phyloP scores from a whole-genome alignment of 2,329 filamentous ascomycete genomes.

The Sporothrix protearum region DNA sequence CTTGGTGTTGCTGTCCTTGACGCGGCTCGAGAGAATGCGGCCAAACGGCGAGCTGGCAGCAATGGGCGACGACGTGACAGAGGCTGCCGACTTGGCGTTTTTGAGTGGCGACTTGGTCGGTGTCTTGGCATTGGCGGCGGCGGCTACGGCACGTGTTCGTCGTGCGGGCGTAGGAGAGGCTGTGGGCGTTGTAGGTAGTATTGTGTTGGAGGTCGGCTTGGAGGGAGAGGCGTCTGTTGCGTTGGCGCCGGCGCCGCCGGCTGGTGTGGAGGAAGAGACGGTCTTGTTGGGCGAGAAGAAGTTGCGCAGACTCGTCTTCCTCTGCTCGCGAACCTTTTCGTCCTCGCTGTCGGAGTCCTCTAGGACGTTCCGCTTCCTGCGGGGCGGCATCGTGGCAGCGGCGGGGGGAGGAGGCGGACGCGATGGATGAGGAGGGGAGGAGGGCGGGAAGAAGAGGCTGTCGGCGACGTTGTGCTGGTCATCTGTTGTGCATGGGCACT shows the following conservation, averaged over 20 bases:
- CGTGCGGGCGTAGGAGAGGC: constrained; percentile 43
- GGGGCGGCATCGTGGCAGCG: constrained; percentile 50
- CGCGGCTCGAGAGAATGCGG: constrained; percentile 22
- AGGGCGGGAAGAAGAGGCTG: background rate
- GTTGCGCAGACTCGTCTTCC: constrained; percentile 48
- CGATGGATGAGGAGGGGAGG: background rate
- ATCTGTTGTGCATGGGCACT: constrained; percentile 10
- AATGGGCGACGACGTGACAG: constrained; percentile 18
- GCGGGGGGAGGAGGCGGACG: background rate
- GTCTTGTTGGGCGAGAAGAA: constrained; percentile 51
- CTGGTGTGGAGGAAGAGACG: constrained; percentile 31
- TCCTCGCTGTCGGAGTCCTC: constrained; percentile 51
- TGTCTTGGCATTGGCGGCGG: constrained; percentile 17
- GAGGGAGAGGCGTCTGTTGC: constrained; percentile 31
- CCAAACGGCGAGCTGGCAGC: constrained; percentile 16
- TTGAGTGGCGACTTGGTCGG: constrained; percentile 20
- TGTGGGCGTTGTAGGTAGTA: constrained; percentile 35
- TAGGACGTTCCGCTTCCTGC: constrained; percentile 56
- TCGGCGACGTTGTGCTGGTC: background rate
- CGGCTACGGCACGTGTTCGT: constrained; percentile 37
- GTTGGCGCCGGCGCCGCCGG: constrained; percentile 28
- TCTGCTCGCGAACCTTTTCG: constrained; percentile 37
- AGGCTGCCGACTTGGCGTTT: constrained; percentile 26
- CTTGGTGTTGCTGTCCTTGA: constrained; percentile 16
- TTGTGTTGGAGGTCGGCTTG: constrained; percentile 1